phyloP scores from a whole-genome alignment of 306 rosid species.

The Pachyrhizus erosus region DNA sequence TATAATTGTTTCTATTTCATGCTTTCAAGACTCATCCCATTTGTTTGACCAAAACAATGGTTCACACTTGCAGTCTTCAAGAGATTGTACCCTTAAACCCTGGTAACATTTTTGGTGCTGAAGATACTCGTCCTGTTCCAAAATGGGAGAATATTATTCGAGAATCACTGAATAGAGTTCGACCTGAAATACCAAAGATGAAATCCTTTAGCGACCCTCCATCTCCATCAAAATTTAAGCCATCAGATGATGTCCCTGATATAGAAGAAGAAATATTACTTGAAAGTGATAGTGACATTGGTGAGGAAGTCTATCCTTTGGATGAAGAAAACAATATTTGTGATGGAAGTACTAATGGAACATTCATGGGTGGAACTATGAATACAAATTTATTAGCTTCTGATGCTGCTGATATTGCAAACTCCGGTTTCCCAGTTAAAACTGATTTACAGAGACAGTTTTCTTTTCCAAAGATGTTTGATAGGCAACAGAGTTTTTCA shows the following conservation, averaged over 20 bases:
- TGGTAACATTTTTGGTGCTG: constrained; percentile 92
- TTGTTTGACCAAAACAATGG: constrained; percentile 35
- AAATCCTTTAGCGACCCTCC: constrained; percentile 96
- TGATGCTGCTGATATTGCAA: constrained; percentile 49
- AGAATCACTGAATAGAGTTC: constrained; percentile 74
- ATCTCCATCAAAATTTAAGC: constrained; percentile 95
- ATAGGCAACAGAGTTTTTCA: constrained; percentile 53
- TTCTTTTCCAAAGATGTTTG: constrained; percentile 67
- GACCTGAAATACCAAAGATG: constrained; percentile 57
- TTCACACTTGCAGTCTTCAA: constrained; percentile 76
- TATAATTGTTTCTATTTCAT: constrained; percentile 31
- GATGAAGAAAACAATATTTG: constrained; percentile 58
- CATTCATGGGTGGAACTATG: constrained; percentile 37
- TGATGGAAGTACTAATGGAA: constrained; percentile 44
- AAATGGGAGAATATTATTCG: constrained; percentile 91
- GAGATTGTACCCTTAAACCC: constrained; percentile 98
- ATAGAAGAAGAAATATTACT: constrained; percentile 83
- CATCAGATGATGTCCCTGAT: constrained; percentile 67
- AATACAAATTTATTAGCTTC: constrained; percentile 45
- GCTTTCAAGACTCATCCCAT: constrained; percentile 25
- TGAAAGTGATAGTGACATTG: constrained; percentile 86
- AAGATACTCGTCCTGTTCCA: constrained; percentile 84
- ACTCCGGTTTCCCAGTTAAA: constrained; percentile 40
- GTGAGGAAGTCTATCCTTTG: constrained; percentile 87
- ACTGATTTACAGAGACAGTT: constrained; percentile 52